A percentile compares a stretch with the other conserved stretches of the same genome.
These are phyloP conservation scores for Phanerochaete sordida DNA, from an alignment of 768 basidiomycete genomes.

Conservation along the genomic window DNA sequence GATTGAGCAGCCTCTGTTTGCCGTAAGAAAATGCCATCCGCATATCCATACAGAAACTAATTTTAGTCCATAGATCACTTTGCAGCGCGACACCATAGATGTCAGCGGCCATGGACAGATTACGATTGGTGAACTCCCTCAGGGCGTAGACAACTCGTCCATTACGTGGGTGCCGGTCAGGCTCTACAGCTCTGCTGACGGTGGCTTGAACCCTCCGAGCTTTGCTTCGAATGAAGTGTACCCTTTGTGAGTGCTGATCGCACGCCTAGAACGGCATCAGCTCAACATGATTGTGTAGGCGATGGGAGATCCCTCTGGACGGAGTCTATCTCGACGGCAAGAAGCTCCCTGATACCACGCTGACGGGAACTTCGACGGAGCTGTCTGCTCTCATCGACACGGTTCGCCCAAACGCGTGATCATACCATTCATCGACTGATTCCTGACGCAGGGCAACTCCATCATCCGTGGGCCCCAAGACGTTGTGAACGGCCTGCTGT, in stretches of 20 bases:
- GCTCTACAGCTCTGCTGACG: slow-evolving; percentile 46
- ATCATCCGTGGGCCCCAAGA: slow-evolving; percentile 72
- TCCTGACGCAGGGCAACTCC: slow-evolving; percentile 58
- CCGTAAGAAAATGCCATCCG: slow-evolving; percentile 17
- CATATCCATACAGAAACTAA: neutral
- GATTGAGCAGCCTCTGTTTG: slow-evolving; percentile 43
- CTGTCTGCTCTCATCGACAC: slow-evolving; percentile 73
- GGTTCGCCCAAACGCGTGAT: slow-evolving; percentile 33
- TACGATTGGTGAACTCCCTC: slow-evolving; percentile 65
- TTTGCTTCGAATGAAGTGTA: slow-evolving; percentile 60
- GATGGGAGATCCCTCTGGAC: slow-evolving; percentile 71
- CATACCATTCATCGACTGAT: neutral
- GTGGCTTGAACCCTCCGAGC: slow-evolving; percentile 52
- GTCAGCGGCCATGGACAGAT: slow-evolving; percentile 67
- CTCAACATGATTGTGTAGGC: slow-evolving; percentile 14
- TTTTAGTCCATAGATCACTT: slow-evolving; percentile 35
- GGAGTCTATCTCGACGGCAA: slow-evolving; percentile 70
- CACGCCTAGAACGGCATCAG: neutral
- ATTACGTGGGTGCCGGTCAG: slow-evolving; percentile 70
- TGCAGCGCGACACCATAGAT: slow-evolving; percentile 68
- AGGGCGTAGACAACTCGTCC: slow-evolving; percentile 41
- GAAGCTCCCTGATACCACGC: slow-evolving; percentile 46
- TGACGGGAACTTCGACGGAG: slow-evolving; percentile 30
- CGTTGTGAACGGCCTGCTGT: slow-evolving; percentile 46
- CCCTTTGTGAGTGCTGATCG: slow-evolving; percentile 25